These are phyloP conservation scores for Talaromyces borbonicus DNA, from an alignment of 495 filamentous ascomycete genomes.

Conservation along the genomic window DNA sequence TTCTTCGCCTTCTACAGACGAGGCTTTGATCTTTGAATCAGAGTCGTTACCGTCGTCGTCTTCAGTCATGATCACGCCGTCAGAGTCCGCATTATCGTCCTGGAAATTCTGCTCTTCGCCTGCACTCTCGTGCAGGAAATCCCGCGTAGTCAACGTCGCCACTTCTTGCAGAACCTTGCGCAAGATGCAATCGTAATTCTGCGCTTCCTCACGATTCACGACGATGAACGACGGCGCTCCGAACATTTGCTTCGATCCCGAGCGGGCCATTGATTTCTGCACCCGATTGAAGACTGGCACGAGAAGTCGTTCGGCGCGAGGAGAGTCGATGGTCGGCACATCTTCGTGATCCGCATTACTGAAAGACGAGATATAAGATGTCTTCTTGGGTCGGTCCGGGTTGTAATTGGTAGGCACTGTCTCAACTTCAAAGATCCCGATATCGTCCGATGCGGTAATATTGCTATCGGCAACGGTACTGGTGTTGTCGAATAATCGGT, in stretches of 20 bases:
- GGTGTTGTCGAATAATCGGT: slow-evolving; percentile 65
- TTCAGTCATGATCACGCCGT: slow-evolving; percentile 59
- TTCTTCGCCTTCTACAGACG: slow-evolving; percentile 80
- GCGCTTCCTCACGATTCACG: slow-evolving; percentile 50
- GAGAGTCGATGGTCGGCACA: slow-evolving; percentile 47
- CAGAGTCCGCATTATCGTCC: slow-evolving; percentile 40
- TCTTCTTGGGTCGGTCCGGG: slow-evolving; percentile 36
- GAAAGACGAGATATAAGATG: slow-evolving; percentile 28
- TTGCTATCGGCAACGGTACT: slow-evolving; percentile 54
- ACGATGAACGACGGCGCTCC: slow-evolving; percentile 51
- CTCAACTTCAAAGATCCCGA: slow-evolving; percentile 75
- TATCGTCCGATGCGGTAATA: slow-evolving; percentile 52
- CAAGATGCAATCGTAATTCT: slow-evolving; percentile 49
- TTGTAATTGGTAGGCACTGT: slow-evolving; percentile 66
- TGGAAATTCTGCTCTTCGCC: slow-evolving; percentile 18
- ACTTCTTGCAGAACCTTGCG: slow-evolving; percentile 49
- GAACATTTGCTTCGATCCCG: slow-evolving; percentile 33
- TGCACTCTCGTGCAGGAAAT: slow-evolving; percentile 42
- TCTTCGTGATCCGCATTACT: slow-evolving; percentile 48
- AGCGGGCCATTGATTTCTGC: slow-evolving; percentile 37
- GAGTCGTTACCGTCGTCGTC: slow-evolving; percentile 72
- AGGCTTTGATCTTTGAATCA: slow-evolving; percentile 59
- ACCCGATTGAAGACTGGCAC: slow-evolving; percentile 71
- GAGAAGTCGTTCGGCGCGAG: slow-evolving; percentile 58
- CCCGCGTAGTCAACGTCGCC: slow-evolving; percentile 49